Evolutionary conservation across 2,329 filamentous ascomycete genomes (phyloP).

Genomic region (Pyrenophora teres): DNA sequence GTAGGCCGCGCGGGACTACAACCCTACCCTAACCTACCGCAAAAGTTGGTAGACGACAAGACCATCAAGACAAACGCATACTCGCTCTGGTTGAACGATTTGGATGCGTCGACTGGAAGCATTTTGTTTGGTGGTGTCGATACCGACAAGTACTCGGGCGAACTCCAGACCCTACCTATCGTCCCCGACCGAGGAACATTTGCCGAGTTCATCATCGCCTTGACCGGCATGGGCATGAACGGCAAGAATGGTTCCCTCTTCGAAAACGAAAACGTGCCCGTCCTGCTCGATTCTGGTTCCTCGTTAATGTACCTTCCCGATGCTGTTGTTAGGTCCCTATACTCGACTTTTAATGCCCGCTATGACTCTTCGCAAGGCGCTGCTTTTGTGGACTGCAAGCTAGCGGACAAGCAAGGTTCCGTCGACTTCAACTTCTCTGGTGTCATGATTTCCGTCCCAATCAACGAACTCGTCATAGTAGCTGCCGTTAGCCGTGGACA

Average conservation of each 20-base stretch:
- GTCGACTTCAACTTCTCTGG: conserved; percentile 63
- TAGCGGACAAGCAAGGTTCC: conserved; percentile 55
- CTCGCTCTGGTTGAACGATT: conserved; percentile 67
- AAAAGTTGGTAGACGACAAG: conserved; percentile 65
- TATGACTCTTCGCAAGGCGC: conserved; percentile 50
- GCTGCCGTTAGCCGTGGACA: conserved; percentile 50
- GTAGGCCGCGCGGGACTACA: conserved; percentile 60
- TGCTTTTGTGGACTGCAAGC: conserved; percentile 60
- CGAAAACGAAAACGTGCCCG: conserved; percentile 53
- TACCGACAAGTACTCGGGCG: conserved; percentile 71
- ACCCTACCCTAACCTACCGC: conserved; percentile 65
- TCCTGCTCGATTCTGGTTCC: conserved; percentile 76
- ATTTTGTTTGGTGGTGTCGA: conserved; percentile 84
- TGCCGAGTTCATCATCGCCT: conserved; percentile 59
- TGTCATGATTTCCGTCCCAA: conserved; percentile 59
- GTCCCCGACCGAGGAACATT: conserved; percentile 55
- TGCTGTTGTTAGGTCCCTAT: conserved; percentile 57
- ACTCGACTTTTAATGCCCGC: conserved; percentile 47
- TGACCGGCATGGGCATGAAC: conserved; percentile 54
- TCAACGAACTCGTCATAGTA: conserved; percentile 62
- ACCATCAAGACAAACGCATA: conserved; percentile 68
- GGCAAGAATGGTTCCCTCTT: conserved; percentile 52
- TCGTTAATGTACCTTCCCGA: conserved; percentile 72
- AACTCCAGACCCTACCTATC: conserved; percentile 66
- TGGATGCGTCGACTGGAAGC: conserved; percentile 67